These are phyloP conservation scores for Malassezia brasiliensis DNA, from an alignment of 1,284 basidiomycete species.

Conservation along the genomic window DNA sequence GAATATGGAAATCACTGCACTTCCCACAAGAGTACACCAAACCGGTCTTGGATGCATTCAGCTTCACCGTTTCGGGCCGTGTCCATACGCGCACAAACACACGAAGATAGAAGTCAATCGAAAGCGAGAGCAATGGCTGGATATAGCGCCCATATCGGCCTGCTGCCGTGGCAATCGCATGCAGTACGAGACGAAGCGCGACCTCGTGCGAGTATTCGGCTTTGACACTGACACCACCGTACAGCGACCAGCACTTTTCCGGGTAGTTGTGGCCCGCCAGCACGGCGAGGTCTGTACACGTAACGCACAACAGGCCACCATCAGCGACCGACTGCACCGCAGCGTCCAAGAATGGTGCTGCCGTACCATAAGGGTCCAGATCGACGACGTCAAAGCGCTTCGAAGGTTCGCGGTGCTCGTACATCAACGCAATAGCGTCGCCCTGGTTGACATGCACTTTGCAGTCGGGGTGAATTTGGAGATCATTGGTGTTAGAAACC, in stretches of 20 bases:
- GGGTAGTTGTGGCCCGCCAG: constrained; percentile 88
- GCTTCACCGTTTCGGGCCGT: constrained; percentile 77
- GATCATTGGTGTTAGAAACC: constrained; percentile 11
- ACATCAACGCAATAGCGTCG: constrained; percentile 63
- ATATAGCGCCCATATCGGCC: constrained; percentile 85
- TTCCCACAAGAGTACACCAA: constrained; percentile 37
- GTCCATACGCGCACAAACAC: constrained; percentile 74
- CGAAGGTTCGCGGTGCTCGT: constrained; percentile 66
- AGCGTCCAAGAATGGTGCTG: constrained; percentile 91
- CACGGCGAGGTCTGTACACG: constrained; percentile 90
- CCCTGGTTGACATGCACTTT: constrained; percentile 40
- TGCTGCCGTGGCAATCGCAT: constrained; percentile 73
- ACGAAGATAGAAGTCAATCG: constrained; percentile 95
- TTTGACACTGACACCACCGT: constrained; percentile 83
- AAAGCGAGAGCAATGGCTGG: constrained; percentile 78
- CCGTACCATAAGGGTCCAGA: constrained; percentile 93
- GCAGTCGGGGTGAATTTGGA: constrained; percentile 37
- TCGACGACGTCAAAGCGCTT: constrained; percentile 85
- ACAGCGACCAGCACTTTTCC: constrained; percentile 59
- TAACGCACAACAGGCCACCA: constrained; percentile 75
- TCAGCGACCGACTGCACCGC: constrained; percentile 83
- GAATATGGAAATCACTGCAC: constrained; percentile 33
- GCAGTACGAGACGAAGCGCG: constrained; percentile 64
- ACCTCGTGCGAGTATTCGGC: constrained; percentile 75
- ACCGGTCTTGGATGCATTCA: constrained; percentile 50